phyloP scores from a whole-genome alignment of 2,329 filamentous ascomycete species.

The Colletotrichum tropicicola region DNA sequence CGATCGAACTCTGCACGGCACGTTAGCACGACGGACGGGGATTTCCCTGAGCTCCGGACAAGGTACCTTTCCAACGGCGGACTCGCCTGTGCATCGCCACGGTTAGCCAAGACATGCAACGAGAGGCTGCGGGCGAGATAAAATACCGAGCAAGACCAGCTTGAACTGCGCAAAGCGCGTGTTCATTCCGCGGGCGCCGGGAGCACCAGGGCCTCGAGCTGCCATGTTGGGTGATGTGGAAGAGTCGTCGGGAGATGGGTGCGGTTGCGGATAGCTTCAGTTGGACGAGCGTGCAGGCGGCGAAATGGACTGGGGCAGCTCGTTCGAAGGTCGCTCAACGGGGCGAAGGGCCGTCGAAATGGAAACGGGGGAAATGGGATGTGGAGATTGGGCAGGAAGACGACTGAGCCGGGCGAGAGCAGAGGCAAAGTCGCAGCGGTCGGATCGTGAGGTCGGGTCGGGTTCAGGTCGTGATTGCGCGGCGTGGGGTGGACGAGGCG shows the following conservation, averaged over 20 bases:
- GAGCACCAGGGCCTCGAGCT: slow-evolving; percentile 68
- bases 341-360: background rate
- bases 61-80: slow-evolving; percentile 94
- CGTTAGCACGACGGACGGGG: slow-evolving; percentile 26
- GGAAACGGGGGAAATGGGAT: background rate
- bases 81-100: slow-evolving; percentile 77
- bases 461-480: slow-evolving; percentile 16
- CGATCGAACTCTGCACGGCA: slow-evolving; percentile 83
- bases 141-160: slow-evolving; percentile 91
- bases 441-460: background rate
- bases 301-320: background rate
- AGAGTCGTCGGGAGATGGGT: slow-evolving; percentile 34
- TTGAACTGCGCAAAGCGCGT: slow-evolving; percentile 99
- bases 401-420: background rate
- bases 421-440: slow-evolving; percentile 6
- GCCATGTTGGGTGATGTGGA: slow-evolving; percentile 71
- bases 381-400: background rate
- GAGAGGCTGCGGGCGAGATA: slow-evolving; percentile 14
- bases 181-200: slow-evolving; percentile 71
- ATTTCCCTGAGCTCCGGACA: background rate
- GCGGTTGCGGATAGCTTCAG: slow-evolving; percentile 3
- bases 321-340: slow-evolving; percentile 12
- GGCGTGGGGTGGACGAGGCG: slow-evolving; percentile 22
- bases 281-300: background rate
- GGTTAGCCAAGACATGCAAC: slow-evolving; percentile 13